Evolutionary conservation across 768 basidiomycete genomes (phyloP), one percentile per base, ranked within the genome.

Genomic region (Dendrothele bispora): DNA sequence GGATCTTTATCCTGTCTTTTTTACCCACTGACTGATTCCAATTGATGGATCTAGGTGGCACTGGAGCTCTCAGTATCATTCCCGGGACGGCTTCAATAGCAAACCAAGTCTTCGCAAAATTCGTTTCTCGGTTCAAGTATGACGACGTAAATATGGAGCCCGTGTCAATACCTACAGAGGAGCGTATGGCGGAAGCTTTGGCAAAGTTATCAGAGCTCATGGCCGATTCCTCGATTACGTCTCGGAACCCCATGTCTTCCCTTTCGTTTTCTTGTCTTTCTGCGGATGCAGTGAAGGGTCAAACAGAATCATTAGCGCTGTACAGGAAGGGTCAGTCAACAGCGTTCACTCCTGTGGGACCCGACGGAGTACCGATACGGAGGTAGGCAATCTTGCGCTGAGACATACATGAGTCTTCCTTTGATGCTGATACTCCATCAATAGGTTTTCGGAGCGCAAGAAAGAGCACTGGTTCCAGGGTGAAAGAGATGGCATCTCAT

Each of bases 201-300:
- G 62, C 55, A 7, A 73, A 65, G 40, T 70, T 88, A 28, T 73
- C 82, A 8, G 72, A 79, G 25, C 63, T 85, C n/a, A 69, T 67
- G 29, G 69, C 61, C 20, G 72, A 79, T 54, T 61, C 73, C 11
- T 61, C 63, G 20, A 73, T 84, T 28, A 69, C 71, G 8, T 59
- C 66, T 10, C 75, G 80, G 22, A 73, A 84, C 55, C 81, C 86
- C 10, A 48, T 58, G n/a, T 86, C 79, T 5, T 69, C 81, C 2
- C 67, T 89, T 41, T 88, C 86, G 6, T 90, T 90, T 57, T 85
- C 78, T 10, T 81, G 81, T 54, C 71, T 86, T 26, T 53, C 82
- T 0, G 67, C 68, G 7, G 80, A 83, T 4, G 64, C 78, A 7
- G 61, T 76, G 22, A 67, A 74, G 59, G 71, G 66, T 14, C 86